Base-by-base conservation (phyloP, 2,329 filamentous ascomycete species). In the Trichophyton mentagrophytes region DNA sequence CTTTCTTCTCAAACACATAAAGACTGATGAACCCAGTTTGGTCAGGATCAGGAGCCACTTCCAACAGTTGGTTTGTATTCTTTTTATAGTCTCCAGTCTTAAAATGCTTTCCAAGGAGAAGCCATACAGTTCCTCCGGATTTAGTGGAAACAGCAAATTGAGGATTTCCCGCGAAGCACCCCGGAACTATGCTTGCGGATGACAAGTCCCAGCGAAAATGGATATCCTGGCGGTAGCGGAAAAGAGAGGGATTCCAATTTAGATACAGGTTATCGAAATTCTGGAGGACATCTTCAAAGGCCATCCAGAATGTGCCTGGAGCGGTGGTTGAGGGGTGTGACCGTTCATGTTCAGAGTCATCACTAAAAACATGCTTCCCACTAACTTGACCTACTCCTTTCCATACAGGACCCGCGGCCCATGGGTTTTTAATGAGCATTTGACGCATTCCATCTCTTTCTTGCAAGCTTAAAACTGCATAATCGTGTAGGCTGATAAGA, bases 241-340 rank as follows among this genome's bases (percentile, higher is more conserved):
- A 99, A 0, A 96, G 78, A 0, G 82, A 81, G 0, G 93, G 91
- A 65, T 96, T 96, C 93, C 93, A 99, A 74, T 97, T 99, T 60
- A 99, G 79, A 72, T 97, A 99, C 66, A 99, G 83, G 17, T 91
- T 95, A 71, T 97, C 90, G 65, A 96, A 99, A 69, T 96, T 86
- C 68, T 96, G 90, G 40, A 89, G 82, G 3, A 96, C 85, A 65
- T 90, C 88, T 66, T 95, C 88, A 30, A 93, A 84, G 25, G 86
- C 85, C 75, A 97, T 95, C 92, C 93, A 97, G 69, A 96, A 95
- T 0, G 87, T 89, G n/a, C 90, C 90, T 0, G 87, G 85, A 30
- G 72, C 68, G 20, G 74, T 67, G 22, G 67, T 65, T 4, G 67
- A 66, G 62, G 61, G 66, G 63, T 63, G 61, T 60, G 65, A 63